Percentiles rank a stretch among this genome's conserved stretches.
Conservation (phyloP, 345 rosid genomes). For the Cardamine resedifolia region DNA sequence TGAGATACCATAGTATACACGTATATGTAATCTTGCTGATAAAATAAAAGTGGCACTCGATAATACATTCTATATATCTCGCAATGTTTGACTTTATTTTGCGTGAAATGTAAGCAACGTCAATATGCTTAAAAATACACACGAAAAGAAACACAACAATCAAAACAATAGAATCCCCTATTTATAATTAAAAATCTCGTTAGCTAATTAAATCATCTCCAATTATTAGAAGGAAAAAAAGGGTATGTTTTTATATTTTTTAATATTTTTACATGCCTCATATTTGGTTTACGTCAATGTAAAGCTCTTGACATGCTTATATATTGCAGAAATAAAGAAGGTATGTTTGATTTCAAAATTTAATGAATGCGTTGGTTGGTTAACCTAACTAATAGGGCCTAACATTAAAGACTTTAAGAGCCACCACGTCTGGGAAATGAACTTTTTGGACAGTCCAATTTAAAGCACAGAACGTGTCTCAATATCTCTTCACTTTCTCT, state of each 20-base stretch:
- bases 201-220: not conserved
- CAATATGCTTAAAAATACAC: not conserved
- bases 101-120: not conserved
- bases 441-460: slow-evolving; percentile 27
- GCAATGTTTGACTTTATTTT: not conserved
- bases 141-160: not conserved
- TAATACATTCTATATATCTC: slow-evolving; percentile 10
- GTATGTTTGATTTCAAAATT: not conserved
- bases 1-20: not conserved
- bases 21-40: not conserved
- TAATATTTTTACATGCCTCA: not conserved
- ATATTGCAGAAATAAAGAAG: not conserved
- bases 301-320: not conserved
- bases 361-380: slow-evolving; percentile 26
- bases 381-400: slow-evolving; percentile 33
- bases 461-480: slow-evolving; percentile 27
- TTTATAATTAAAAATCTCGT: not conserved
- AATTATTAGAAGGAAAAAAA: no score
- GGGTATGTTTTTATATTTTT: no score
- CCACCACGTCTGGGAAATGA: slow-evolving; percentile 8
- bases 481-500: not conserved
- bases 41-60: slow-evolving; percentile 10
- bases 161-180: not conserved
- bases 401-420: slow-evolving; percentile 16
- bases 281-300: not conserved